A percentile compares a stretch with the other conserved stretches of the same genome.
Evolutionary conservation across 2,329 filamentous ascomycete genomes (phyloP).

Genomic region (Fusarium sp.): DNA sequence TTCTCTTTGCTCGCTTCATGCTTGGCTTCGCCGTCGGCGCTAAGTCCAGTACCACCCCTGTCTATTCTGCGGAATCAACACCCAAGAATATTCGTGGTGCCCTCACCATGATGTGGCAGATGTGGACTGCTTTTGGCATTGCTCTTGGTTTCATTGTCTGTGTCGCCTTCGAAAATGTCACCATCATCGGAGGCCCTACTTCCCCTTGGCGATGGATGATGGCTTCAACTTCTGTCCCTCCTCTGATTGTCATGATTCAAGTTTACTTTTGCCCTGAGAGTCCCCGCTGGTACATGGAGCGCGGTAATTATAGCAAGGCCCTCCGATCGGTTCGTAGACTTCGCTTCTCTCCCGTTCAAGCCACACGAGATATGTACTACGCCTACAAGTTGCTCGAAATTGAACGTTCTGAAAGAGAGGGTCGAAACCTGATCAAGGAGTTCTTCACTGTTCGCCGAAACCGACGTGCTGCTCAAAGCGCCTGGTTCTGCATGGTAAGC

Average conservation of each 20-base stretch:
- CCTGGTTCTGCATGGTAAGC: constrained; percentile 53
- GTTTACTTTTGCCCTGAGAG: constrained; percentile 67
- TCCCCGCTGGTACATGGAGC: constrained; percentile 65
- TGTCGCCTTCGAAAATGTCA: constrained; percentile 46
- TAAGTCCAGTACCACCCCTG: constrained; percentile 51
- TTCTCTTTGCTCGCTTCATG: constrained; percentile 50
- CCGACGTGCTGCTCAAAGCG: constrained; percentile 51
- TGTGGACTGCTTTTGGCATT: constrained; percentile 54
- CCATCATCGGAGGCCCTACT: constrained; percentile 50
- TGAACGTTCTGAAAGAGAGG: constrained; percentile 46
- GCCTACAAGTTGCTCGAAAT: constrained; percentile 55
- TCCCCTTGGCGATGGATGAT: constrained; percentile 55
- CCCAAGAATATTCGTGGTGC: constrained; percentile 55
- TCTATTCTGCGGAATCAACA: constrained; percentile 53
- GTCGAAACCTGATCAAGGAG: constrained; percentile 50
- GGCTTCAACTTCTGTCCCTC: constrained; percentile 64
- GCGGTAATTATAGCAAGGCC: constrained; percentile 58
- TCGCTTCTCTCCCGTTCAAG: constrained; percentile 60
- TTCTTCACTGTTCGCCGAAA: constrained; percentile 54
- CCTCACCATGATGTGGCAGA: constrained; percentile 54
- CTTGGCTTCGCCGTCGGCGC: constrained; percentile 54
- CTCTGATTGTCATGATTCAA: constrained; percentile 61
- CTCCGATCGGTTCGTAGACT: constrained; percentile 58
- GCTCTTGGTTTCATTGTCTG: constrained; percentile 54
- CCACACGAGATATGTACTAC: constrained; percentile 63